Evolutionary conservation across 1,139 yeast genomes (phyloP).

Genomic region (Sugiyamaella japonica): DNA sequence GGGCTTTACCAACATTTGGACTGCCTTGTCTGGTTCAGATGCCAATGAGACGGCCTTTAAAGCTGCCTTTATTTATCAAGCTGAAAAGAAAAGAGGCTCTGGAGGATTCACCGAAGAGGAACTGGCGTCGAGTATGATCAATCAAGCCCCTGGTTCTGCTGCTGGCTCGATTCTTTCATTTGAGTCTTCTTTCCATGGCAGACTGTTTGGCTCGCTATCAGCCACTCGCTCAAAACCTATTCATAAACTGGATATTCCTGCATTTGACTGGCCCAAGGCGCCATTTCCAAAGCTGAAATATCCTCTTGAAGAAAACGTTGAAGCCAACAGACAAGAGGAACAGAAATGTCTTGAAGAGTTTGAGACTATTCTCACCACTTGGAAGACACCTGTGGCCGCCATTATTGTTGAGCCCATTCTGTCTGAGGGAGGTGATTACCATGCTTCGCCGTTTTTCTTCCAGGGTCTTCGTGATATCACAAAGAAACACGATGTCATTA

Average conservation of each 20-base stretch:
- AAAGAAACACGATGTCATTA: constrained; percentile 60
- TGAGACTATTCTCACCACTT: constrained; percentile 55
- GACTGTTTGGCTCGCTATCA: constrained; percentile 76
- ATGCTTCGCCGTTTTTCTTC: constrained; percentile 72
- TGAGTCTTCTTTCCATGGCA: constrained; percentile 77
- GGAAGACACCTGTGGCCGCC: constrained; percentile 73
- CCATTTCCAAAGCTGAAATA: constrained; percentile 73
- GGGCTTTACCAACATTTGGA: constrained; percentile 50
- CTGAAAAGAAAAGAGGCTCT: constrained; percentile 54
- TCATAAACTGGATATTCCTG: constrained; percentile 81
- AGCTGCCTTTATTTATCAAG: constrained; percentile 79
- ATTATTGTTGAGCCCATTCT: constrained; percentile 78
- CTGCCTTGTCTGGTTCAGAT: constrained; percentile 78
- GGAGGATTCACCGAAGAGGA: constrained; percentile 60
- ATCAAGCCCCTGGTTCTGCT: constrained; percentile 71
- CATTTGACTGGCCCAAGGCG: constrained; percentile 87
- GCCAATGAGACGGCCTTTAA: constrained; percentile 84
- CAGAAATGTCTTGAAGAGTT: constrained; percentile 60
- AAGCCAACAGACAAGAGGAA: constrained; percentile 63
- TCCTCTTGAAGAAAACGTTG: constrained; percentile 61
- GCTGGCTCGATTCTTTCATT: constrained; percentile 72
- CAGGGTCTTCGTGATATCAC: constrained; percentile 75
- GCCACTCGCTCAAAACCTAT: constrained; percentile 80
- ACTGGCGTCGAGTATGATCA: constrained; percentile 60
- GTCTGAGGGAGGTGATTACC: constrained; percentile 88